Evolutionary conservation across 169 alveolate species (phyloP), one percentile per base, ranked within the genome.

Genomic region (Perkinsus olseni): DNA sequence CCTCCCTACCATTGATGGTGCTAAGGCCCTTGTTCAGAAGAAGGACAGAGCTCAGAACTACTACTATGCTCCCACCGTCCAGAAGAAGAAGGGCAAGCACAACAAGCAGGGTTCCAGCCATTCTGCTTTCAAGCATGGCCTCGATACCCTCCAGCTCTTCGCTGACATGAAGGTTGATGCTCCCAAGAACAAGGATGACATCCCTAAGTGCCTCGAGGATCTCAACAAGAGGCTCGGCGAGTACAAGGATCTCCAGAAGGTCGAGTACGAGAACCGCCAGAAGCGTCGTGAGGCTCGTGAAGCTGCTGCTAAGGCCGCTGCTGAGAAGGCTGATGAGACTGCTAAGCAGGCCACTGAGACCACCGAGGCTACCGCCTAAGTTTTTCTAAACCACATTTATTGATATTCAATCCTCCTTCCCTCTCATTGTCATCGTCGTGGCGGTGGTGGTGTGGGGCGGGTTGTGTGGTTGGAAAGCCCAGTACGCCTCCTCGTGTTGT

Each of bases 51-150:
- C 17, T 24, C 82, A 62, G 82, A 62, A 62, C 82, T 62, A 62
- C 82, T 62, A 62, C 82, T 62, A 6, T 24, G 82, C 82, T 24
- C 82, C 82, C 31, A 62, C 82, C 17, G 82, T 24, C 31, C 82
- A 62, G 82, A 62, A 62, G 82, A 62, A 62, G 82, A 62, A 62
- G 82, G 82, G 82, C 82, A 62, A 62, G 82, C 82, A 62, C 82
- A 62, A 62, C 82, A 62, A 62, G 82, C 82, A 62, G 82, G 82
- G 82, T 24, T 4, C 37, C 82, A 62, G 82, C 34, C 82, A 62
- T 8, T 4, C 82, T 62, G 82, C 82, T 28, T 62, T 62, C 82
- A 62, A 13, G 28, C 82, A 62, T 24, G 82, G 82, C 31, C 82
- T 62, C 31, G 82, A 62, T 62, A 62, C 82, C 34, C 82, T 62